Evolutionary conservation across 805 yeast genomes (phyloP), one percentile per base, ranked within the genome.

Genomic region (Starmerella lactis-condensi): DNA sequence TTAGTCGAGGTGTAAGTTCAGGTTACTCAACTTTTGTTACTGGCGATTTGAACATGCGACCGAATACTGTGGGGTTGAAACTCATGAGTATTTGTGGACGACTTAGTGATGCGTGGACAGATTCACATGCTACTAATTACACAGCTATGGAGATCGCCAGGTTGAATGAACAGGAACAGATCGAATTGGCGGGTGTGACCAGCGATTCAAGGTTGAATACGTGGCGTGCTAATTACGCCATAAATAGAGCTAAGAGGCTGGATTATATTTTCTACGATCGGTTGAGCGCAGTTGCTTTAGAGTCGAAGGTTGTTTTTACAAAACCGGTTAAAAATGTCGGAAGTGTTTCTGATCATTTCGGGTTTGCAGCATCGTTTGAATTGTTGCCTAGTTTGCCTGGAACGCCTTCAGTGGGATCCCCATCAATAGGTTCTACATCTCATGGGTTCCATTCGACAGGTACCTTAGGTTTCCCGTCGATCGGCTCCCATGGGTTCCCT

Each of bases 291-390:
- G 50, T 43, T 2, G 74, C 81, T 0, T 36, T 64, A 1, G 61
- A 59, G n/a, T 82, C 91, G 0, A 52, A 60, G 5, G 94, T 82
- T 2, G 63, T 62, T 18, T 83, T 89, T 47, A 72, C 81, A 1
- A 93, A 78, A 28, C 46, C 51, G 15, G 55, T 78, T 6, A 74
- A 76, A 0, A 61, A 57, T 1, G 60, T 77, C 1, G 81, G 91
- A 17, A 75, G 92, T 4, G 73, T 67, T 39, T 79, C 94, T 1
- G 98, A 89, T 48, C 98, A 89, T 57, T 89, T 89, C 61, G 98
- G 85, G 8, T 45, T 60, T 21, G 45, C 46, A 17, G 54, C 56
- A 15, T 24, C 38, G 14, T 44, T 47, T 35, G 22, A 19, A 7
- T 25, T 44, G 8, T n/a, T n/a, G n/a, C n/a, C n/a, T n/a, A n/a